Evolutionary conservation across 768 basidiomycete species (phyloP).

Genomic region (Hericium alpestre): DNA sequence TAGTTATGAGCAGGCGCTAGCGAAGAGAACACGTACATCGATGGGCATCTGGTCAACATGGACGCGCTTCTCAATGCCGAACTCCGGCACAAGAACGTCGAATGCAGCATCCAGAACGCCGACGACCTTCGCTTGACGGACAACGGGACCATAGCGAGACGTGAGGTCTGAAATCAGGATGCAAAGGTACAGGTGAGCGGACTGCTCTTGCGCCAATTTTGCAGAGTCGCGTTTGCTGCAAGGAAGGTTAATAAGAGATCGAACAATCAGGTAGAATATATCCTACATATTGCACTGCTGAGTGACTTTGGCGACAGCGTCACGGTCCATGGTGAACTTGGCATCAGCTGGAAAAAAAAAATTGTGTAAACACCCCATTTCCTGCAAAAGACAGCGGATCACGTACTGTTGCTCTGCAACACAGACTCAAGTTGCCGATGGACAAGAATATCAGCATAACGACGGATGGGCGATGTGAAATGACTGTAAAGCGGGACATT

Average conservation of each 20-base stretch:
- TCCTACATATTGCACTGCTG: conserved; percentile 95
- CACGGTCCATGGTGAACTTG: conserved; percentile 96
- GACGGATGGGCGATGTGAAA: conserved; percentile 86
- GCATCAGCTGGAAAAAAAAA: conserved; percentile 19
- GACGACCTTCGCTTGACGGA: conserved; percentile 91
- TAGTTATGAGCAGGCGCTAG: conserved; percentile 5
- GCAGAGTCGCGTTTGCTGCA: conserved; percentile 84
- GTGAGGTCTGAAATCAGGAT: conserved; percentile 91
- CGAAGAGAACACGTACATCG: conserved; percentile 46
- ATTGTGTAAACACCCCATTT: conserved; percentile 56
- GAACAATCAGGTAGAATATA: conserved; percentile 3
- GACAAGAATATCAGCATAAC: conserved; percentile 88
- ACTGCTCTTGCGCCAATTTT: conserved; percentile 89
- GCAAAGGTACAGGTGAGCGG: conserved; percentile 89
- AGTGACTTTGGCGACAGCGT: conserved; percentile 93
- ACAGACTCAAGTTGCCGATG: conserved; percentile 94
- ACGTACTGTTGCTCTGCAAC: conserved; percentile 57
- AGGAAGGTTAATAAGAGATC: not conserved
- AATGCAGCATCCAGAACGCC: conserved; percentile 97
- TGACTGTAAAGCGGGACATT: conserved; percentile 88
- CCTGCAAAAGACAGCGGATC: conserved; percentile 1
- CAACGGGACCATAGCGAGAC: conserved; percentile 87
- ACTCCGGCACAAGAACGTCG: conserved; percentile 92
- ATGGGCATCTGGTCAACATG: conserved; percentile 99
- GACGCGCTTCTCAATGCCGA: conserved; percentile 97